Conservation (phyloP, 1,284 basidiomycete species). For the Pascua sp. region DNA sequence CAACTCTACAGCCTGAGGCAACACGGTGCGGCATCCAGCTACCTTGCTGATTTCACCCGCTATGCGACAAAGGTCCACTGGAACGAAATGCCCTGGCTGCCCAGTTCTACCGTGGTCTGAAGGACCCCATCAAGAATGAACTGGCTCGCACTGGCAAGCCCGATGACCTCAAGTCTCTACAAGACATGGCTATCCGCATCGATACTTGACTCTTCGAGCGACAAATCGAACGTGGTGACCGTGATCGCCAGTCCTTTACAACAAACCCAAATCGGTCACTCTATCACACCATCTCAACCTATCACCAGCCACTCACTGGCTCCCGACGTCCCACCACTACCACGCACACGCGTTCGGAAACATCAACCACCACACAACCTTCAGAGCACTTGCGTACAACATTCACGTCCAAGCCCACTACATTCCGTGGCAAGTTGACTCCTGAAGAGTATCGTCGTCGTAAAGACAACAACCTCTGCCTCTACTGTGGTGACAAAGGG, state of each 20-base stretch:
- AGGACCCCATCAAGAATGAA: slow-evolving; percentile 17
- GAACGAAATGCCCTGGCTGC: slow-evolving; percentile 16
- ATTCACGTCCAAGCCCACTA: too few relatives aligned
- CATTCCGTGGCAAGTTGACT: too few relatives aligned
- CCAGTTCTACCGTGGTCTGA: slow-evolving; percentile 21
- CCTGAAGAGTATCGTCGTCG: too few relatives aligned
- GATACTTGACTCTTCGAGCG: slow-evolving; percentile 17
- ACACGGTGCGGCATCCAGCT: slow-evolving; percentile 11
- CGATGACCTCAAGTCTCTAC: slow-evolving; percentile 1
- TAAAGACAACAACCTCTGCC: too few relatives aligned
- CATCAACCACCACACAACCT: too few relatives aligned
- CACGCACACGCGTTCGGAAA: too few relatives aligned
- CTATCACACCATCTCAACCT: too few relatives aligned
- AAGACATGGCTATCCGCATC: slow-evolving; percentile 5
- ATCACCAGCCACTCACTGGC: too few relatives aligned
- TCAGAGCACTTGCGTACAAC: too few relatives aligned
- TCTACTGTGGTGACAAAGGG: too few relatives aligned
- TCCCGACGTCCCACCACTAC: slow-evolving; percentile 23
- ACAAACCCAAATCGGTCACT: too few relatives aligned
- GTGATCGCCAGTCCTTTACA: too few relatives aligned
- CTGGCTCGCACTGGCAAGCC: slow-evolving; percentile 4
- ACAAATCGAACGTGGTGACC: slow-evolving; percentile 3
- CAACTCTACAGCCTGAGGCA: slow-evolving; percentile 15
- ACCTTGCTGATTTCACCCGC: slow-evolving; percentile 16
- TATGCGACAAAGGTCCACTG: slow-evolving; percentile 12